phyloP scores from a whole-genome alignment of 768 basidiomycete species.

The Candolleomyces aberdarensis region DNA sequence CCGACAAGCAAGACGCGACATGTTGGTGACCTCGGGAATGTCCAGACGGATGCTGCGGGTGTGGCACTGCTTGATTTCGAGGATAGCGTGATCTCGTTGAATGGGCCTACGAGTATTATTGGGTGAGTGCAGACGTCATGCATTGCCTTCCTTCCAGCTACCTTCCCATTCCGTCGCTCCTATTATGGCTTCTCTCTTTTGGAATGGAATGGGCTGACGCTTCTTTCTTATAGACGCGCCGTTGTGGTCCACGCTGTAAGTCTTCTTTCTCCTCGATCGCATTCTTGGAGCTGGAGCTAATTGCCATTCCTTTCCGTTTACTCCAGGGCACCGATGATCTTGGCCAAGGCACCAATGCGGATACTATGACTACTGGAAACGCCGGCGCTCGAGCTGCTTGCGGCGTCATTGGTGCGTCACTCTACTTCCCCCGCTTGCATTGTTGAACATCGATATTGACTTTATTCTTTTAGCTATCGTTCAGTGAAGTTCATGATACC shows the following conservation, averaged over 20 bases:
- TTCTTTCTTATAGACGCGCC: slow-evolving; percentile 43
- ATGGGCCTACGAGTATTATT: slow-evolving; percentile 54
- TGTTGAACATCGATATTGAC: too few relatives aligned
- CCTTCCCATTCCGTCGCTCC: too few relatives aligned
- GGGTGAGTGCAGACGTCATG: slow-evolving; percentile 38
- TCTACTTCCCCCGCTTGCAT: background rate
- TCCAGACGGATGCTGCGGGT: slow-evolving; percentile 47
- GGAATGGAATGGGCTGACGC: background rate
- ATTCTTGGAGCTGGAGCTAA: too few relatives aligned
- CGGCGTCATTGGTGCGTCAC: slow-evolving; percentile 62
- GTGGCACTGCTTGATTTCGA: slow-evolving; percentile 53
- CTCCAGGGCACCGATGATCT: slow-evolving; percentile 71
- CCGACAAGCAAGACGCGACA: slow-evolving; percentile 54
- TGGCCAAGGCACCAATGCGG: slow-evolving; percentile 59
- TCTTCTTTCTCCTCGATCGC: too few relatives aligned
- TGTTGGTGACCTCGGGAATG: slow-evolving; percentile 75
- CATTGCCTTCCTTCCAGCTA: background rate
- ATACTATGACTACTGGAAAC: slow-evolving; percentile 75
- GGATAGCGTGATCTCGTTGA: slow-evolving; percentile 68
- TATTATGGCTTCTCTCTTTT: background rate
- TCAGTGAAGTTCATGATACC: too few relatives aligned
- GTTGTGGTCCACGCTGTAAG: slow-evolving; percentile 58
- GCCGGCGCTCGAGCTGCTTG: slow-evolving; percentile 73
- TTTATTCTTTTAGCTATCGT: too few relatives aligned
- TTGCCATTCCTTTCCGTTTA: too few relatives aligned